Conservation (phyloP, 225 moss, liverwort and hornwort species). For the Bryum argenteum region DNA sequence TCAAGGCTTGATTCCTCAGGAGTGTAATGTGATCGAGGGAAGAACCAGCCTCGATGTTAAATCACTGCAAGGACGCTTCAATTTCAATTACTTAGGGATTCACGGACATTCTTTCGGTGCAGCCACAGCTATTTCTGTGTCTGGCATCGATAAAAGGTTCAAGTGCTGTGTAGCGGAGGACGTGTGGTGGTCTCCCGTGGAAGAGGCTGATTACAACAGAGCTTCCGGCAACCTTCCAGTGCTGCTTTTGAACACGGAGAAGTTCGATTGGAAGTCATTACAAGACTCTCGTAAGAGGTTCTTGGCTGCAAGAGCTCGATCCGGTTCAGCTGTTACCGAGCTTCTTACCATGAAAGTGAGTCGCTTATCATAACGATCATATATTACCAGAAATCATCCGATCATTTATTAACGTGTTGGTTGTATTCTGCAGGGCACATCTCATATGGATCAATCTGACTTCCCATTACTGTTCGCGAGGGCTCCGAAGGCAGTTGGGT, state of each 20-base stretch:
- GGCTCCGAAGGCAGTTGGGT: constrained; percentile 43
- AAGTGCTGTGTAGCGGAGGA: constrained; percentile 89
- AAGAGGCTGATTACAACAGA: constrained; percentile 58
- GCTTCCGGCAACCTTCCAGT: constrained; percentile 60
- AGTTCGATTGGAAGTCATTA: constrained; percentile 69
- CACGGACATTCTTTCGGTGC: constrained; percentile 94
- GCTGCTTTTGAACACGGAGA: constrained; percentile 82
- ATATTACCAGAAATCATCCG: not conserved
- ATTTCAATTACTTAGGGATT: constrained; percentile 62
- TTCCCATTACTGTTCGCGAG: constrained; percentile 54
- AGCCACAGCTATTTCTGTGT: constrained; percentile 67
- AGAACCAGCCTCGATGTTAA: constrained; percentile 71
- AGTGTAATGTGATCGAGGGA: constrained; percentile 68
- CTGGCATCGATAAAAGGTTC: constrained; percentile 71
- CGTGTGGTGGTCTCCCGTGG: constrained; percentile 88
- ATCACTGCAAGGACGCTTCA: constrained; percentile 67
- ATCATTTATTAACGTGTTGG: constrained; percentile 4
- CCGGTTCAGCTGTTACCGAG: constrained; percentile 59
- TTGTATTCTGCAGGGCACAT: constrained; percentile 51
- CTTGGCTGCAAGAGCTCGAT: constrained; percentile 63
- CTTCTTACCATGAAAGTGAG: constrained; percentile 75
- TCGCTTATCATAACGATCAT: not conserved
- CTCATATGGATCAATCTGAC: constrained; percentile 67
- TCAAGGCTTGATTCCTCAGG: constrained; percentile 72
- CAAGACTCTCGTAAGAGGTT: constrained; percentile 65